Evolutionary conservation across 331 rosid genomes (phyloP).

Genomic region (Phaseolus coccineus): DNA sequence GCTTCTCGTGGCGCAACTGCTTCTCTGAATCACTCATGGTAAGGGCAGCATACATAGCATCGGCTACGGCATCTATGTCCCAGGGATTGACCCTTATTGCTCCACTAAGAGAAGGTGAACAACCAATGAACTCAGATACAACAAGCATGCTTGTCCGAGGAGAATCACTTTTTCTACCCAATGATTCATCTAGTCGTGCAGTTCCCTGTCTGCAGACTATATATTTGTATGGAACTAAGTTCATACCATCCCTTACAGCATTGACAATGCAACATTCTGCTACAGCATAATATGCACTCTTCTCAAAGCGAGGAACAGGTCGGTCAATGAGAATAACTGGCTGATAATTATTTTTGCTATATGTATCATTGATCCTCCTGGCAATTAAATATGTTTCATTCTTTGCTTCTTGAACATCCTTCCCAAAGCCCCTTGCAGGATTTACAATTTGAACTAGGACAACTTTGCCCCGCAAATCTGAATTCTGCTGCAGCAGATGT

Average conservation of each 20-base stretch:
- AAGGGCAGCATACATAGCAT: conserved; percentile 79
- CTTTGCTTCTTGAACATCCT: conserved; percentile 92
- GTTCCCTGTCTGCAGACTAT: conserved; percentile 95
- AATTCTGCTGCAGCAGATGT: conserved; percentile 86
- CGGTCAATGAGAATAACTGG: conserved; percentile 90
- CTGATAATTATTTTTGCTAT: conserved; percentile 72
- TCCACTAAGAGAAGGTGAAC: conserved; percentile 98
- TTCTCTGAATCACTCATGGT: conserved; percentile 81
- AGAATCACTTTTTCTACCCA: conserved; percentile 63
- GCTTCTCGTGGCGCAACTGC: conserved; percentile 93
- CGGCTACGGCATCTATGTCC: conserved; percentile 96
- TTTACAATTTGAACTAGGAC: conserved; percentile 93
- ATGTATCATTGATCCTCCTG: conserved; percentile 71
- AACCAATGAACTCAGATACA: conserved; percentile 97
- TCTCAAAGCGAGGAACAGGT: conserved; percentile 89
- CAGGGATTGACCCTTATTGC: conserved; percentile 99
- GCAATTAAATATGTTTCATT: conserved; percentile 83
- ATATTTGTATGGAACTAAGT: conserved; percentile 95
- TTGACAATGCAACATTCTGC: conserved; percentile 98
- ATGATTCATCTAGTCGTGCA: conserved; percentile 64
- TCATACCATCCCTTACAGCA: conserved; percentile 98
- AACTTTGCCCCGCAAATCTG: conserved; percentile 70
- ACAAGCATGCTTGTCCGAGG: conserved; percentile 92
- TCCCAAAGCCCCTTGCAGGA: conserved; percentile 97
- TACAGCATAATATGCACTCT: conserved; percentile 91